Percentiles rank a stretch among this genome's conserved stretches.
These are phyloP conservation scores for Cylindrodendrum hubeiense DNA, from an alignment of 2,329 filamentous ascomycete species.

Conservation along the genomic window DNA sequence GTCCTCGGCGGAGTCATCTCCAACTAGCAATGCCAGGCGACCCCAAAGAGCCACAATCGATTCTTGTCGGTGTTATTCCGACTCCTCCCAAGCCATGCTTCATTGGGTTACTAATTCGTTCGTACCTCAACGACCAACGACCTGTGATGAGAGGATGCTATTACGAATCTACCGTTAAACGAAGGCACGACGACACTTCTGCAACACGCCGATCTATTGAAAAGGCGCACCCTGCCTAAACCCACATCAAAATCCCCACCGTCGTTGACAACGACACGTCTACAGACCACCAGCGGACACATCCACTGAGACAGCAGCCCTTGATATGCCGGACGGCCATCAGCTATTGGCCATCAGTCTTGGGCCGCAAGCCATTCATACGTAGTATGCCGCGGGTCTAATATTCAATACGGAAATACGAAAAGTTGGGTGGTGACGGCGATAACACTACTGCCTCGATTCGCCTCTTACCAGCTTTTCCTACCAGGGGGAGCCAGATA, in stretches of 20 bases:
- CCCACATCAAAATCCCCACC: background rate
- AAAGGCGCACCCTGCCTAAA: background rate
- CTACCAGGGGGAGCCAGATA: background rate
- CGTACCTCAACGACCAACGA: background rate
- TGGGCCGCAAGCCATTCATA: background rate
- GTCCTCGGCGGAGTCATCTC: conserved; percentile 9
- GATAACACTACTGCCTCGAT: background rate
- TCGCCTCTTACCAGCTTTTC: background rate
- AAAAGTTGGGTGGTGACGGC: background rate
- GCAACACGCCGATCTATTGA: background rate
- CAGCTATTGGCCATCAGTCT: background rate
- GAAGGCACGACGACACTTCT: background rate
- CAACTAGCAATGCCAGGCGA: conserved; percentile 7
- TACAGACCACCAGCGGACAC: too few relatives aligned
- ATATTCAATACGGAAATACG: background rate
- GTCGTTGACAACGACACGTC: background rate
- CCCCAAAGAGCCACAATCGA: conserved; percentile 17
- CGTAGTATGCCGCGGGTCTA: background rate
- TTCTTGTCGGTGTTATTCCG: conserved; percentile 9
- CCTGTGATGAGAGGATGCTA: background rate
- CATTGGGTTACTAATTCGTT: background rate
- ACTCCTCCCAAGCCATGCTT: conserved; percentile 1
- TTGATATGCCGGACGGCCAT: background rate
- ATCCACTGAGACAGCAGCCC: background rate
- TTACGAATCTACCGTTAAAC: background rate